Evolutionary conservation across 768 basidiomycete genomes (phyloP), one percentile per base, ranked within the genome.

Genomic region (Holtermannia corniformis): DNA sequence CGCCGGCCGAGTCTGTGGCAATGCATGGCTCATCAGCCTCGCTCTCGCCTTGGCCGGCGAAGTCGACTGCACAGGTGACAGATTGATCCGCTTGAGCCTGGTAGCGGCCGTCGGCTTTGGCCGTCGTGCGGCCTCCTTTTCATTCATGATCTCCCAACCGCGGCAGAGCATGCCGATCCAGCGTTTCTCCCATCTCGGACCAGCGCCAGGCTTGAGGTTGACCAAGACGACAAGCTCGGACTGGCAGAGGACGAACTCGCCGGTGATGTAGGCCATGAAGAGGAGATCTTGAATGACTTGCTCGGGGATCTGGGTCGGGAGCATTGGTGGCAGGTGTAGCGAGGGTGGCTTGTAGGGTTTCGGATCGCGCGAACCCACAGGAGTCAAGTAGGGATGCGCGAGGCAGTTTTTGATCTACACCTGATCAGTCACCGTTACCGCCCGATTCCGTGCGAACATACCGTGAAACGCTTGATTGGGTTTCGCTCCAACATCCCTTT

Each of bases 391-490:
- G 5, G 68, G 68, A 50, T 72, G 65, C 10, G 24, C 22, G 37
- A 72, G 65, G 20, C 69, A 52, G 22, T 61, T n/a, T 5, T 52
- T 58, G 22, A 72, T 65, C 70, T 70, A 41, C 24, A 2, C 13
- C 25, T 47, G 25, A 45, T 19, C 22, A 12, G 5, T 20, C 27
- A 24, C 24, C 14, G n/a, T n/a, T n/a, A n/a, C n/a, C n/a, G n/a
- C n/a, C n/a, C n/a, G n/a, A n/a, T n/a, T n/a, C n/a, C n/a, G n/a
- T n/a, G n/a, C n/a, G n/a, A n/a, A 60, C 68, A 64, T 48, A 72
- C 70, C 12, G 52, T 67, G 60, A 51, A 62, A 21, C 70, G 53
- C n/a, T 48, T 42, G 3, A 41, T 21, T 1, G 70, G 65, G 23
- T 68, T 53, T 5, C 40, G 27, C 2, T 61, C 50, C 23, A 70